Evolutionary conservation across 139 green algal genomes (phyloP).

Genomic region (Chlorella sp.): DNA sequence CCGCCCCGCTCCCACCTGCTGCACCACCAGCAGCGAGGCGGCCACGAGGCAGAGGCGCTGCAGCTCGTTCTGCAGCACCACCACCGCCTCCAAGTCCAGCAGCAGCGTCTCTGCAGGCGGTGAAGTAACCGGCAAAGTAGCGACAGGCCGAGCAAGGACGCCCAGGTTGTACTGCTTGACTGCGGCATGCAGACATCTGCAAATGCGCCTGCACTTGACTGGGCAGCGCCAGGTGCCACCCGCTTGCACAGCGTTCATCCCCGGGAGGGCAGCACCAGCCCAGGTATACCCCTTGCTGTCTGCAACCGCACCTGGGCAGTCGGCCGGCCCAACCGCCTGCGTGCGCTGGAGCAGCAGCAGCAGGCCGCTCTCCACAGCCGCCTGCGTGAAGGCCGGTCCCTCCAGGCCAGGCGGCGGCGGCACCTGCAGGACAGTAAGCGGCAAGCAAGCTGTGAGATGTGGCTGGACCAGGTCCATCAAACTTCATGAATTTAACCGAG

Average conservation of each 20-base stretch:
- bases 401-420: neutral
- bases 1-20: neutral
- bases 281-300: too few species aligned
- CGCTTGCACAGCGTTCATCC: too few species aligned
- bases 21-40: conserved; percentile 36
- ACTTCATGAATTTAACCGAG: too few species aligned
- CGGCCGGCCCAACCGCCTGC: neutral
- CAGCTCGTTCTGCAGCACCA: conserved; percentile 46
- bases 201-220: too few species aligned
- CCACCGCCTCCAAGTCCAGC: conserved; percentile 26
- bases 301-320: conserved; percentile 10
- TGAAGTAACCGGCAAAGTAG: too few species aligned
- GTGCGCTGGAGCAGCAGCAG: conserved; percentile 37
- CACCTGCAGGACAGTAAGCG: neutral
- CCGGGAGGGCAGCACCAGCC: too few species aligned
- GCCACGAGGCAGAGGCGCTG: conserved; percentile 44
- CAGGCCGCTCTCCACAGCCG: conserved; percentile 20
- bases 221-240: too few species aligned
- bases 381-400: neutral
- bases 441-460: neutral
- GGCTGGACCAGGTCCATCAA: too few species aligned
- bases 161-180: neutral
- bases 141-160: neutral
- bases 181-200: too few species aligned
- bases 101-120: conserved; percentile 30